A percentile compares a stretch with the other conserved stretches of the same genome.
Evolutionary conservation across 1,139 yeast genomes (phyloP).

Genomic region (Taphrina communis): DNA sequence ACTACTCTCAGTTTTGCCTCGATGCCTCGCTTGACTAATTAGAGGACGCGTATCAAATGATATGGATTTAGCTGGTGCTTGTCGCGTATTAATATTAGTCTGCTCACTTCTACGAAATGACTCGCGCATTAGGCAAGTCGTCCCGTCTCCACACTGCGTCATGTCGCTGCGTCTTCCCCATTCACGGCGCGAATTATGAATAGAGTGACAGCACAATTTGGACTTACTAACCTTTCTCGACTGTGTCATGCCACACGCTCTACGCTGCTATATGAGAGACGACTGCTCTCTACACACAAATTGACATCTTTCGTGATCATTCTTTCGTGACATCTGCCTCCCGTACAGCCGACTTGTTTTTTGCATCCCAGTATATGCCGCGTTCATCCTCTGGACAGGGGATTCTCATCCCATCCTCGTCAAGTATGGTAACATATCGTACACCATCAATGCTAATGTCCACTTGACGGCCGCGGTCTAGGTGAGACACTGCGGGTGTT

Average conservation of each 20-base stretch:
- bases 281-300: no score
- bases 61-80: not conserved
- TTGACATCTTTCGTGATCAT: no score
- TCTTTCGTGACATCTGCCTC: no score
- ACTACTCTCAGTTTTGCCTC: no score
- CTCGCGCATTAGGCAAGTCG: not conserved
- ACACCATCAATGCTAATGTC: slow-evolving; percentile 34
- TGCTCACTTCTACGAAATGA: not conserved
- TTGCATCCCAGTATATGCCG: slow-evolving; percentile 22
- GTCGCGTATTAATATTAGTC: slow-evolving; percentile 1
- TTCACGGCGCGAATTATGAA: no score
- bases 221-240: no score
- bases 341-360: not conserved
- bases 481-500: not conserved
- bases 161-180: no score
- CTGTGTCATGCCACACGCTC: not conserved
- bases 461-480: slow-evolving; percentile 13
- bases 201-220: no score
- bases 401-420: slow-evolving; percentile 37
- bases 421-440: slow-evolving; percentile 18
- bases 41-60: no score
- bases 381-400: slow-evolving; percentile 30
- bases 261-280: not conserved
- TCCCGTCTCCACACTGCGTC: slow-evolving; percentile 3
- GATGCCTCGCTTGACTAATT: no score